Evolutionary conservation across 441 rosid genomes (phyloP), one percentile per base, ranked within the genome.

Genomic region (Cnidoscolus chayamansa): DNA sequence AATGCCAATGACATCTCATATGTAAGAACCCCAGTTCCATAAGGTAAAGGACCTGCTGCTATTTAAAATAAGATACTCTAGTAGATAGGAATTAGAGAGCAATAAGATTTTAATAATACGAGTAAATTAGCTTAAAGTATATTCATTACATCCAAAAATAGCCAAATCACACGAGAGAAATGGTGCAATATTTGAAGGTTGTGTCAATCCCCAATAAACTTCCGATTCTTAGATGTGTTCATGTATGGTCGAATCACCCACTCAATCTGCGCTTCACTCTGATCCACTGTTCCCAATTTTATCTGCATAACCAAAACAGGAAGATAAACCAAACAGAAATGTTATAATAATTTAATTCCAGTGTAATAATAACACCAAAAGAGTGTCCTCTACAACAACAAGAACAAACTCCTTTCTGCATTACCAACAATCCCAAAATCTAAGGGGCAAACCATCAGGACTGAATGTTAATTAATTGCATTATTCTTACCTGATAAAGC

Each of bases 241-340:
- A 90, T 91, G 82, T 89, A 94, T 2, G 97, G 98, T 72, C 92
- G 84, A 67, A 88, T 77, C 32, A 91, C 98, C 96, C 95, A 93
- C 71, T 92, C 99, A 0, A 35, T 80, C 71, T 91, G 93, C 0
- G 99, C 98, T 82, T 93, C 99, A 12, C 74, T 87, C 81, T 90
- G 97, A 70, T 89, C 97, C 76, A 91, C 76, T 0, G 98, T 93
- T 81, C 97, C 97, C 58, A 91, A 74, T 63, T 89, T 93, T 80
- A 91, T 72, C 98, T 90, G 88, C 77, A 67, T 71, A 63, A 5
- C 43, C 10, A 64, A 17, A 19, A 19, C 64, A 60, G 32, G 51
- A 25, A 40, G 9, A 30, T 15, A 58, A n/a, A 15, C 32, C 25
- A 7, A 49, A 75, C 13, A 17, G 15, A 11, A 3, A 10, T 31